Evolutionary conservation across 345 rosid genomes (phyloP).

Genomic region (Sisymbrium irio): DNA sequence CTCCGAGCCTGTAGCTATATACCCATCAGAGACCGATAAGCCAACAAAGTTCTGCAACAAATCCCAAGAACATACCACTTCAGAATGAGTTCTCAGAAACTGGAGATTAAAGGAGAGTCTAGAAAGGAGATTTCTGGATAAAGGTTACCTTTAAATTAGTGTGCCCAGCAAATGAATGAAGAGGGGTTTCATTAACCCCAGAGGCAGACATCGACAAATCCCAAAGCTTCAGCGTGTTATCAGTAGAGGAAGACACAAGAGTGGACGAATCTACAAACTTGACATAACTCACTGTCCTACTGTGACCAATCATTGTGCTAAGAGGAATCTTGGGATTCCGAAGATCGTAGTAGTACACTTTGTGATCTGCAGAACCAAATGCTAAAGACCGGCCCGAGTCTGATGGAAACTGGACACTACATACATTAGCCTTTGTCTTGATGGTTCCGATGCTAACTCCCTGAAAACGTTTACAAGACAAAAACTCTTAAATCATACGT

Average conservation of each 20-base stretch:
- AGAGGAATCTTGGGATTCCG: conserved; percentile 78
- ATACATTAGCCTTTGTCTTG: conserved; percentile 88
- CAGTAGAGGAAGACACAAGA: conserved; percentile 90
- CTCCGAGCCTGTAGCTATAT: conserved; percentile 97
- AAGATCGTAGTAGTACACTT: conserved; percentile 85
- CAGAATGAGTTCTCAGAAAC: neutral
- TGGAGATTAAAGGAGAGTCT: neutral
- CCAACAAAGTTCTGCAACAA: conserved; percentile 90
- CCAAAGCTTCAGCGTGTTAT: conserved; percentile 96
- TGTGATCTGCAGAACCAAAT: conserved; percentile 96
- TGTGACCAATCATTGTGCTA: conserved; percentile 77
- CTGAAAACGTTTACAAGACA: conserved; percentile 57
- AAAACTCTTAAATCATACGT: conserved; percentile 44
- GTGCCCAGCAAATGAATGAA: conserved; percentile 87
- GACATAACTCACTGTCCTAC: conserved; percentile 90
- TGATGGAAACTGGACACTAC: conserved; percentile 86
- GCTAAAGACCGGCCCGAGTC: conserved; percentile 82
- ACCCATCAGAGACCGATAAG: conserved; percentile 89
- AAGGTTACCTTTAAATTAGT: conserved; percentile 68
- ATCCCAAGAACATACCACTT: neutral
- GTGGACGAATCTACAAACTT: conserved; percentile 72
- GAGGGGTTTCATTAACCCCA: conserved; percentile 66
- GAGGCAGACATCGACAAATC: conserved; percentile 75
- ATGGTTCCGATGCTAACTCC: conserved; percentile 82
- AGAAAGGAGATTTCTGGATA: neutral